These are phyloP conservation scores for Punica granatum DNA, from an alignment of 345 rosid species.

Conservation along the genomic window DNA sequence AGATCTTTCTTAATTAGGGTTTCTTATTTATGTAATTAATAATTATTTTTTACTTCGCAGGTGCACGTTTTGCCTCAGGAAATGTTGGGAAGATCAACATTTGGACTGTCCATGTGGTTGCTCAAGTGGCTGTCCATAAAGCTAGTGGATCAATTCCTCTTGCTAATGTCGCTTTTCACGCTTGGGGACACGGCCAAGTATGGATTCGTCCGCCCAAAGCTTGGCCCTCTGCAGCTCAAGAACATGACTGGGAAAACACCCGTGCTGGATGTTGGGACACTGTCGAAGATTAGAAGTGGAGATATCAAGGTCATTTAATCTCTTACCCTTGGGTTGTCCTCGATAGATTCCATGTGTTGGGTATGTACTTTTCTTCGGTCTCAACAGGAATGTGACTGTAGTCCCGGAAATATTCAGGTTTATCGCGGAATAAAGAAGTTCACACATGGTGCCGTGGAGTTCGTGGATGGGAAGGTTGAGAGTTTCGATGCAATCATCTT, in stretches of 20 bases:
- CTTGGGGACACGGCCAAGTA: constrained; percentile 62
- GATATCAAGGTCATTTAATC: constrained; percentile 79
- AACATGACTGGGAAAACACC: constrained; percentile 86
- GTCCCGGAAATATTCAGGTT: constrained; percentile 37
- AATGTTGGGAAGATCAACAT: constrained; percentile 73
- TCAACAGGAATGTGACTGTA: not conserved
- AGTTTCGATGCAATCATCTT: constrained; percentile 68
- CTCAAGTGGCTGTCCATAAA: constrained; percentile 69
- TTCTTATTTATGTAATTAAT: no score
- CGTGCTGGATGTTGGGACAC: constrained; percentile 77
- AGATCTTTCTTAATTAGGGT: no score
- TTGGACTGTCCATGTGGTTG: constrained; percentile 71
- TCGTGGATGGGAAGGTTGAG: constrained; percentile 70
- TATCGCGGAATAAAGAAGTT: constrained; percentile 64
- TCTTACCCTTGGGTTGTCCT: no score
- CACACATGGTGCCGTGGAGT: constrained; percentile 56
- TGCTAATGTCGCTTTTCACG: constrained; percentile 37
- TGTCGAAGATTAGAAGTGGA: constrained; percentile 60
- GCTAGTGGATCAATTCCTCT: constrained; percentile 53
- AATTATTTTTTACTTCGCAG: constrained; percentile 28
- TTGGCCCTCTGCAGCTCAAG: constrained; percentile 87
- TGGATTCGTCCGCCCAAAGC: constrained; percentile 82
- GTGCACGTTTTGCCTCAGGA: constrained; percentile 93
- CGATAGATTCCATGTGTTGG: no score
- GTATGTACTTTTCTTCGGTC: no score